A percentile compares a stretch with the other conserved stretches of the same genome.
These are phyloP conservation scores for Podospora australis DNA, from an alignment of 495 filamentous ascomycete genomes.

Conservation along the genomic window DNA sequence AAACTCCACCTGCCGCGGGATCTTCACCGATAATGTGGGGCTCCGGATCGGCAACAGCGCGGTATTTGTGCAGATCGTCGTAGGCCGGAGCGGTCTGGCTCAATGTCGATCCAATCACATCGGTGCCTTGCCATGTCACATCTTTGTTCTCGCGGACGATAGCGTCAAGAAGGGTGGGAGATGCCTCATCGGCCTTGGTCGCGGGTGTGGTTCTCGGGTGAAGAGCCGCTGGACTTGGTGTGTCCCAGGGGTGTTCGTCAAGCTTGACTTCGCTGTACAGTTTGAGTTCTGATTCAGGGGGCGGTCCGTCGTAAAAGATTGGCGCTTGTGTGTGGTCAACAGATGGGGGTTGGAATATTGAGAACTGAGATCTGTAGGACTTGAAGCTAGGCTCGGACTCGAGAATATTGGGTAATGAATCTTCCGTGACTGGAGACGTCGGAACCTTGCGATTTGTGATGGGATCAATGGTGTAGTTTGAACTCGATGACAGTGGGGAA, in stretches of 20 bases:
- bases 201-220: not conserved
- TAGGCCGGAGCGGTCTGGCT: not conserved
- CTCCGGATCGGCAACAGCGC: not conserved
- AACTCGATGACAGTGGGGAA: no score
- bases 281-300: constrained; percentile 32
- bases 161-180: constrained; percentile 8
- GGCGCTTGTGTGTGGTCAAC: constrained; percentile 12
- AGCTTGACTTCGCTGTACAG: constrained; percentile 29
- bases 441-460: constrained; percentile 54
- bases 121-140: constrained; percentile 14
- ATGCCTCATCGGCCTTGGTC: no score
- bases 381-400: constrained; percentile 18
- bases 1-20: no score
- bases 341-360: constrained; percentile 17
- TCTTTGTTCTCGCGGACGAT: constrained; percentile 9
- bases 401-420: not conserved
- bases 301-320: constrained; percentile 30
- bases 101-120: not conserved
- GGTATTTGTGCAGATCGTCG: constrained; percentile 1
- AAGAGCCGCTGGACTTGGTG: not conserved
- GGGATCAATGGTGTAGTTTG: constrained; percentile 52
- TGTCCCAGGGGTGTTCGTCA: constrained; percentile 20
- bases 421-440: not conserved
- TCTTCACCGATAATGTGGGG: not conserved
- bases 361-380: constrained; percentile 34